Base-by-base conservation (phyloP, 2,329 filamentous ascomycete species). In the Trichothecium roseum region DNA sequence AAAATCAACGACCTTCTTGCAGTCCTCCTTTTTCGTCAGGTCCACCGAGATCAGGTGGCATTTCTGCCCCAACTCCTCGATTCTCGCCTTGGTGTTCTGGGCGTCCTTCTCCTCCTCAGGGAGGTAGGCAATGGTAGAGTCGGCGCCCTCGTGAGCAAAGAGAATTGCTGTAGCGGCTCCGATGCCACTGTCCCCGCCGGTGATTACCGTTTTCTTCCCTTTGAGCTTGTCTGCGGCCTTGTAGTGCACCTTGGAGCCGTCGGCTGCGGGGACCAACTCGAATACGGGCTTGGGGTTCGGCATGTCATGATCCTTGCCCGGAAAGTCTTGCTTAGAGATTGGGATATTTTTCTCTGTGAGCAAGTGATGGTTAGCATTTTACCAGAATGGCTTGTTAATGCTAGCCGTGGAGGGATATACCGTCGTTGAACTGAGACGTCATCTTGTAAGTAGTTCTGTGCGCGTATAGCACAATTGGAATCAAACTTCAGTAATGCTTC, bases 81-180 rank as follows among this genome's bases (percentile, higher is more conserved):
- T 81, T 28, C 70, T 59, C 50, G 68, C 70, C 63, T 82, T 83
- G 16, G 84, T 89, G 44, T 84, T 72, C 45, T 81, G 67, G 0
- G 84, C 84, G 47, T 89, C 85, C 31, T 74, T 63, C 52, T 89
- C 76, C 55, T 93, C 85, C 24, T 82, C 72, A 0, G 80, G 76
- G 1, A 87, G 66, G 48, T 91, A 85, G 4, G 74, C 72, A 44
- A 91, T 86, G 39, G 82, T 66, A 34, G 71, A 74, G 42, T 83
- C 75, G 12, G 82, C 83, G 5, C 84, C 85, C 56, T 91, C 85
- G 69, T 85, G 81, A 28, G 84, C 84, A 47, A 81, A 91, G 1
- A 91, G 66, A 13, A 89, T 69, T 2, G 84, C 82, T 2, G 79
- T 74, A 1, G 84, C 78, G 27, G 82, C 75, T 6, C 84, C 83